Evolutionary conservation across 148 eudicot species (phyloP), one percentile per base, ranked within the genome.

Genomic region (Selenicereus undatus): DNA sequence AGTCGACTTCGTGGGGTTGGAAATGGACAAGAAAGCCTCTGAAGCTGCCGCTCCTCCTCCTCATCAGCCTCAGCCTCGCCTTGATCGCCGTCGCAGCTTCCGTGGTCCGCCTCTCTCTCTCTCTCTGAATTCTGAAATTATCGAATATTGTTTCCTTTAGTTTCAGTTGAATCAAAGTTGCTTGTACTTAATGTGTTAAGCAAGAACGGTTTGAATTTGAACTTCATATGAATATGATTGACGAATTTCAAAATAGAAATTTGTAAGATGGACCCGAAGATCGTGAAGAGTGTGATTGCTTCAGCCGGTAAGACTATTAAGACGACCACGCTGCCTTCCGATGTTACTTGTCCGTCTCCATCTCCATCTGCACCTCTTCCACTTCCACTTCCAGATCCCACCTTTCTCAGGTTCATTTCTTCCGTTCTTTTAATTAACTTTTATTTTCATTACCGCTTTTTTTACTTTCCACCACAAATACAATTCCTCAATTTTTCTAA

Each of bases 251-350:
- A 24, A 39, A 60, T 79, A 60, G 91, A 77, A 3, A 87, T 91
- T 20, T 88, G 95, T 2, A 93, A 90, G 89, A 85, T 93, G 11
- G 88, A 88, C 62, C 95, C 97, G 1, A 90, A 91, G 65, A 78
- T 93, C 0, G 80, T 93, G 69, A 91, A 86, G 85, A 88, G 87
- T 45, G 86, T 90, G 56, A 84, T 93, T 20, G 93, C 87, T 4
- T 84, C 86, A 2, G 88, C 77, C 13, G 43, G 52, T 36, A 13
- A 51, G 1, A 32, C 32, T 9, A 9, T 0, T 10, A 45, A 6
- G 50, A 7, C 50, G 50, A 6, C 2, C 0, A 10, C 50, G 32
- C 32, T 32, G 50, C 11, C 50, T 45, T 45, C 50, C 50, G 11
- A 45, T 45, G 11, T 48, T 12, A 11, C 52, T 4, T 39, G 43